Percentiles rank a stretch among this genome's conserved stretches.
Conservation (phyloP, 2,329 filamentous ascomycete species). For the Pseudocercospora eumusae region DNA sequence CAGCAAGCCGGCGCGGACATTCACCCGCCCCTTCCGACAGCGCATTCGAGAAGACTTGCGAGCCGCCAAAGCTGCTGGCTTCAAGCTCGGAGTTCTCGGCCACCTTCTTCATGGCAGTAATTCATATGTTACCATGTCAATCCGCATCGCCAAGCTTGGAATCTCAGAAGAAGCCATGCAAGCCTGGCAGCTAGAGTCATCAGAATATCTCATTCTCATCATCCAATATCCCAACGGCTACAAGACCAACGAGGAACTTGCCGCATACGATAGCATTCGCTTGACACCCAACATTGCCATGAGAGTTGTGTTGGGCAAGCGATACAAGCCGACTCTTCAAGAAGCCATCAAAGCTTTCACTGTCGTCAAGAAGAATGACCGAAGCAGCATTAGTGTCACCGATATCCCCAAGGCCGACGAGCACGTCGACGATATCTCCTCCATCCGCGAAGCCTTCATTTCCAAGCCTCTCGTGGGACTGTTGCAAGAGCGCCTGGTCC, state of each 20-base stretch:
- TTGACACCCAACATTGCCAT: slow-evolving; percentile 55
- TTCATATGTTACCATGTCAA: slow-evolving; percentile 65
- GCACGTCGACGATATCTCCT: slow-evolving; percentile 23
- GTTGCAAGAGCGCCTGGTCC: slow-evolving; percentile 65
- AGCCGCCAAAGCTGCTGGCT: slow-evolving; percentile 63
- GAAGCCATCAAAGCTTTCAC: slow-evolving; percentile 59
- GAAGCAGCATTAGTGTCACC: slow-evolving; percentile 19
- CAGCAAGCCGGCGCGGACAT: background rate
- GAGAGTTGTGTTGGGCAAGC: slow-evolving; percentile 68
- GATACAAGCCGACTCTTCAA: slow-evolving; percentile 67
- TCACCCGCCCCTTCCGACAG: slow-evolving; percentile 22
- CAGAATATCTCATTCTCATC: slow-evolving; percentile 73
- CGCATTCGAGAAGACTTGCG: slow-evolving; percentile 57
- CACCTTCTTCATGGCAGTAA: slow-evolving; percentile 52
- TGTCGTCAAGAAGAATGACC: slow-evolving; percentile 35
- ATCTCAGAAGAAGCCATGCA: slow-evolving; percentile 73
- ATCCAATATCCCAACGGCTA: slow-evolving; percentile 67
- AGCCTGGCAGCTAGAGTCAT: slow-evolving; percentile 70
- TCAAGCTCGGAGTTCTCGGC: slow-evolving; percentile 66
- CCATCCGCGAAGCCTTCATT: slow-evolving; percentile 65
- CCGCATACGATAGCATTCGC: slow-evolving; percentile 43
- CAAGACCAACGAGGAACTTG: slow-evolving; percentile 57
- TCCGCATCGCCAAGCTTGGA: slow-evolving; percentile 67
- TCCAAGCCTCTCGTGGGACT: slow-evolving; percentile 70
- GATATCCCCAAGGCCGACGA: slow-evolving; percentile 33